phyloP scores from a whole-genome alignment of 306 rosid genomes.

The Quercus bicolor region DNA sequence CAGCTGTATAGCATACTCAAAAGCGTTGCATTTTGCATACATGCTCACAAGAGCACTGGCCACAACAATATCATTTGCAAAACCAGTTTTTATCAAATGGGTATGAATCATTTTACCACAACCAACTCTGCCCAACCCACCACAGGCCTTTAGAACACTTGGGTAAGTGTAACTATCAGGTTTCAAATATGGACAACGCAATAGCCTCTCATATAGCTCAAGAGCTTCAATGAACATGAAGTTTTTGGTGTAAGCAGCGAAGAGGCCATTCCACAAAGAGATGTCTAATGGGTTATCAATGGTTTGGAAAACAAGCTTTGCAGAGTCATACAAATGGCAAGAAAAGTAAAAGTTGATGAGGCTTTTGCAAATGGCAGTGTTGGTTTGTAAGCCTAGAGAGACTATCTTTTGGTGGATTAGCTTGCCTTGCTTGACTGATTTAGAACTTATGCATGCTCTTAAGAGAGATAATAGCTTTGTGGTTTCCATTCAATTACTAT shows the following conservation, averaged over 20 bases:
- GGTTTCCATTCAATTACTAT: conserved; percentile 39
- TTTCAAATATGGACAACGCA: conserved; percentile 28
- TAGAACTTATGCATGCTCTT: conserved; percentile 42
- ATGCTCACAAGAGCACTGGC: conserved; percentile 57
- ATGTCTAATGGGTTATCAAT: conserved; percentile 42
- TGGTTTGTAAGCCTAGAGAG: conserved; percentile 51
- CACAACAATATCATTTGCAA: conserved; percentile 49
- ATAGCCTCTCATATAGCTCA: conserved; percentile 43
- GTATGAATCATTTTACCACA: conserved; percentile 52
- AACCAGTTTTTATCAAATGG: conserved; percentile 57
- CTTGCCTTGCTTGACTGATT: conserved; percentile 49
- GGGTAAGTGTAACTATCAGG: conserved; percentile 73
- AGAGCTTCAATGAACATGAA: conserved; percentile 60
- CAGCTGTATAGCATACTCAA: conserved; percentile 43
- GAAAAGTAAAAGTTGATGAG: conserved; percentile 58
- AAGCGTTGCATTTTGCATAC: conserved; percentile 65
- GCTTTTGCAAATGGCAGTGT: conserved; percentile 42
- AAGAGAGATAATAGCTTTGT: conserved; percentile 45
- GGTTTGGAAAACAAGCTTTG: conserved; percentile 47
- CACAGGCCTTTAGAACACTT: conserved; percentile 69
- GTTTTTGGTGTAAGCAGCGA: conserved; percentile 65
- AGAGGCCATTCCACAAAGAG: conserved; percentile 68
- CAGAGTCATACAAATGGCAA: conserved; percentile 38
- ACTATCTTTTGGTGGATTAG: conserved; percentile 62
- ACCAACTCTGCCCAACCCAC: conserved; percentile 42